Evolutionary conservation across 1,284 basidiomycete genomes (phyloP), one percentile per base, ranked within the genome.

Genomic region (Mycena citricolor): DNA sequence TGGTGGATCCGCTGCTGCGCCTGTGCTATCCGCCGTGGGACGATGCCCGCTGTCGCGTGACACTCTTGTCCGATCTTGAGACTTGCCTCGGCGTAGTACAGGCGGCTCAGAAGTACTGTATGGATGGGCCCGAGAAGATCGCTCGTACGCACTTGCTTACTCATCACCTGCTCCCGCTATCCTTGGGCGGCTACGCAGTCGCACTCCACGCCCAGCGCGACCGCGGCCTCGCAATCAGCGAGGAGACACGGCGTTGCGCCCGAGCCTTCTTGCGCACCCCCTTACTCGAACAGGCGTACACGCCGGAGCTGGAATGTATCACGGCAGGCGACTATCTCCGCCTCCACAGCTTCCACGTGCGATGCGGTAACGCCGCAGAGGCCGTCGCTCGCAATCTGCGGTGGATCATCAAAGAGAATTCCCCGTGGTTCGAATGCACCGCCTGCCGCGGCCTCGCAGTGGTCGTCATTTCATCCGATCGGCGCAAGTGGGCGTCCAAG

Each of bases 1-100:
- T 57, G 7, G 44, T 73, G 37, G 60, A 66, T 23, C 47, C 51
- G 28, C 57, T 73, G 17, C 59, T 73, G 39, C 56, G 61, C 17
- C 57, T 67, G 33, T 68, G 67, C 39, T 71, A 73, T 47, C 69
- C 71, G 0, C 47, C 56, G 20, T 52, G 55, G n/a, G n/a, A n/a
- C n/a, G 14, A 39, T 60, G 6, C 29, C 40, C 16, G 44, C 38
- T 31, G 33, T 54, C 19, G 42, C n/a, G n/a, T n/a, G n/a, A n/a
- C n/a, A n/a, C n/a, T n/a, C n/a, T n/a, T n/a, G n/a, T n/a, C n/a
- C n/a, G n/a, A n/a, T n/a, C n/a, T n/a, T n/a, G n/a, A n/a, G n/a
- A 57, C 59, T 8, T 44, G 61, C 12, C 51, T 61, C 13, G 44
- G 35, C 2, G 54, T 64, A 2, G 42, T 67, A 16, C 57, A 57